Evolutionary conservation across 1,139 yeast genomes (phyloP).

Genomic region (Debaryomyces nepalensis): DNA sequence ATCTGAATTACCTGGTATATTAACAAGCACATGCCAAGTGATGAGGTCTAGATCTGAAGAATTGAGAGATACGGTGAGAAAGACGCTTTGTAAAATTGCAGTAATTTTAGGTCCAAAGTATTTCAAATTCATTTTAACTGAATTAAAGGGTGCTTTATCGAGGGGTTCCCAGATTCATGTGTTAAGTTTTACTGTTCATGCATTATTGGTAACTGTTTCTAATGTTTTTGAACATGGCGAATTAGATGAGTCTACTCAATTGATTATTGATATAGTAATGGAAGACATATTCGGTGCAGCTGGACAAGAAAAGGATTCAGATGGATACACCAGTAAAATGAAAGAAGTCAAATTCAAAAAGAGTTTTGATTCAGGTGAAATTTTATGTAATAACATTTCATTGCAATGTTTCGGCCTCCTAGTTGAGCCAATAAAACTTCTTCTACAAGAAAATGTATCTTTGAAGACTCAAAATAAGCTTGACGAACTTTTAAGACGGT

Average conservation of each 20-base stretch:
- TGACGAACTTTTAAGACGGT: constrained; percentile 77
- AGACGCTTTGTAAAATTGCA: constrained; percentile 70
- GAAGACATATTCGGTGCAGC: constrained; percentile 93
- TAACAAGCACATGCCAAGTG: constrained; percentile 86
- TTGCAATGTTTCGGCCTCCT: constrained; percentile 62
- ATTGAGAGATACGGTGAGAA: constrained; percentile 84
- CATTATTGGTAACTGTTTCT: constrained; percentile 60
- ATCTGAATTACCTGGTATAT: constrained; percentile 73
- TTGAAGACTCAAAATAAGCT: constrained; percentile 73
- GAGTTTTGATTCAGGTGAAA: constrained; percentile 86
- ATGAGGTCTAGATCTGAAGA: constrained; percentile 87
- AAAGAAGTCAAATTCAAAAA: constrained; percentile 90
- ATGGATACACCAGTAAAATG: constrained; percentile 84
- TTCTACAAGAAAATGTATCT: constrained; percentile 68
- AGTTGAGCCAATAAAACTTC: constrained; percentile 69
- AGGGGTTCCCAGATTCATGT: constrained; percentile 96
- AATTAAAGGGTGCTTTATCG: constrained; percentile 75
- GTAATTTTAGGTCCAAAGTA: constrained; percentile 72
- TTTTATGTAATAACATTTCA: constrained; percentile 69
- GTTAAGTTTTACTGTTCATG: constrained; percentile 84
- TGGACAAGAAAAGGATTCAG: constrained; percentile 94
- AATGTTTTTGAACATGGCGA: constrained; percentile 66
- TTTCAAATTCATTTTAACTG: constrained; percentile 73
- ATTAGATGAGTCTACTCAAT: constrained; percentile 65
- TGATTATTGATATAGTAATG: constrained; percentile 78